Evolutionary conservation across 2,329 filamentous ascomycete genomes (phyloP).

Genomic region (Colletotrichum lindemuthianum): DNA sequence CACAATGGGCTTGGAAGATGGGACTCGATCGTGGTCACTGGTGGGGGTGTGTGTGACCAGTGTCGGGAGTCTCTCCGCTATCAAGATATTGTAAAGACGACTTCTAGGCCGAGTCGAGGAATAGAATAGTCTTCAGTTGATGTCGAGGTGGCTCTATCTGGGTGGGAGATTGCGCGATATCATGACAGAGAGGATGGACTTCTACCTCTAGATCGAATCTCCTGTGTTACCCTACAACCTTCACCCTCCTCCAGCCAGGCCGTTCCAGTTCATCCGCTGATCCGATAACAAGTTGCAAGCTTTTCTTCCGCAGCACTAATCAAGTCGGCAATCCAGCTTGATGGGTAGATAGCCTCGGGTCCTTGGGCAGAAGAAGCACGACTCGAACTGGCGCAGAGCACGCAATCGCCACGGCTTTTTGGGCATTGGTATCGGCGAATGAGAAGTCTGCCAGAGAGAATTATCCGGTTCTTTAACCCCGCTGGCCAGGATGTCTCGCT

Average conservation of each 20-base stretch:
- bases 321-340: too few species aligned
- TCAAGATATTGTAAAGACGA: constrained; percentile 5
- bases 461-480: constrained; percentile 16
- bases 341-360: too few species aligned
- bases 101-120: too few species aligned
- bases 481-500: constrained; percentile 23
- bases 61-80: constrained; percentile 16
- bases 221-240: constrained; percentile 1
- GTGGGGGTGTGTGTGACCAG: neutral
- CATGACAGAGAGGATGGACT: neutral
- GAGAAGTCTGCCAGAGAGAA: constrained; percentile 10
- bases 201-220: neutral
- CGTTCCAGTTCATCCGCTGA: constrained; percentile 9
- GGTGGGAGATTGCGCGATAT: constrained; percentile 1
- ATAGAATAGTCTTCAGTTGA: too few species aligned
- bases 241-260: constrained; percentile 1
- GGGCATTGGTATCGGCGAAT: constrained; percentile 22
- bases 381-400: constrained; percentile 28
- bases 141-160: neutral
- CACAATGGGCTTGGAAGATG: neutral
- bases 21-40: neutral
- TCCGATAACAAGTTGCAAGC: constrained; percentile 1
- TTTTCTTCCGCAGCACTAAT: neutral
- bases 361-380: constrained; percentile 8
- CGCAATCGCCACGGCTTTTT: constrained; percentile 11